Evolutionary conservation across 257 asterid species (phyloP), one percentile per base, ranked within the genome.

Genomic region (Scutellaria baicalensis): DNA sequence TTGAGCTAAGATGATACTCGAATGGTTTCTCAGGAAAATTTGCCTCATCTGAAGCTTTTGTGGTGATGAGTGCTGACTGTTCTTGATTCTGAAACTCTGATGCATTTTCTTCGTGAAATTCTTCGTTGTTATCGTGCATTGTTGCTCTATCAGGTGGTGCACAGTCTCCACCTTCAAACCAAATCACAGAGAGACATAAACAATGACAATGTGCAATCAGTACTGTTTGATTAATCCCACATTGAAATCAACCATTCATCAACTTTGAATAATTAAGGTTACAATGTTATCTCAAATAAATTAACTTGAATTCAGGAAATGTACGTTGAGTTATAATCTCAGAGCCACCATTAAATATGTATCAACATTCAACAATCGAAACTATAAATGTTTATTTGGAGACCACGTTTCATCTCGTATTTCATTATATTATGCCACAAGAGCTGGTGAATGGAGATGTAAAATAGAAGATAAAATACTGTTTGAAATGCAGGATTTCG

Each of bases 131-230:
- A 1, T 45, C 51, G 17, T 59, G 11, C 17, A 39, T 69, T 60
- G 8, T 35, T 54, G 50, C 11, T 33, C 38, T 7, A 11, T 49
- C 62, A 3, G 33, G 33, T 1, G 33, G 33, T 1, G 33, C 33
- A 10, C 51, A 58, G 54, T 70, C 78, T 66, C 18, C 80, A 54
- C 84, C 80, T 77, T 55, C 47, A 74, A 58, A 14, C 14, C 18
- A 27, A 73, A 61, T 11, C 23, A 20, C 16, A 23, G 16, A 69
- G 49, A 33, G 36, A 67, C 45, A 42, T 6, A 5, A 38, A 27
- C 3, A 14, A 60, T 60, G 36, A 5, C 33, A 2, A 2, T 27
- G 27, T 23, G 27, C 27, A 23, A 2, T 23, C 5, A 1, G 8
- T 5, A 40, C 5, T 4, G 6, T 10, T 5, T 42, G 47, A 42